Conservation (phyloP, 805 yeast species). For the Saccharomycopsis sp. region DNA sequence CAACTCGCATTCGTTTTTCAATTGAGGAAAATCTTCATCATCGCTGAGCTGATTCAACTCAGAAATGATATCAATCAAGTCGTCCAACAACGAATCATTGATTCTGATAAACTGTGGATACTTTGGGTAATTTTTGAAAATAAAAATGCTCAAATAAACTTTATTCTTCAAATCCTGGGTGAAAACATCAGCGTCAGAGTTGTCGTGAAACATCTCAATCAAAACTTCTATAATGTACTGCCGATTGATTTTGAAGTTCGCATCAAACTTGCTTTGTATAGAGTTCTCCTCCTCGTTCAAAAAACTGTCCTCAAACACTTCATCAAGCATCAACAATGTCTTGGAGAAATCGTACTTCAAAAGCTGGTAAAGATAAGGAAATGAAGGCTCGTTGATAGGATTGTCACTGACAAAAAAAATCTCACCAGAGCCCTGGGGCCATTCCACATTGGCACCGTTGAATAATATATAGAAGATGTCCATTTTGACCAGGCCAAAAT, state of each 20-base stretch:
- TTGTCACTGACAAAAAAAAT: constrained; percentile 26
- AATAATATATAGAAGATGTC: constrained; percentile 50
- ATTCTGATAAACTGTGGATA: constrained; percentile 74
- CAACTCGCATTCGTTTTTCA: constrained; percentile 57
- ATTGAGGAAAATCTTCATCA: constrained; percentile 19
- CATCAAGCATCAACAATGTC: constrained; percentile 62
- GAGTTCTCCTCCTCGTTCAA: constrained; percentile 51
- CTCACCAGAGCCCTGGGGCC: constrained; percentile 35
- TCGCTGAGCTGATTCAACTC: constrained; percentile 15
- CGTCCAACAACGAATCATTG: constrained; percentile 47
- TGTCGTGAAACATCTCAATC: constrained; percentile 40
- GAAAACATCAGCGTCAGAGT: too few relatives aligned
- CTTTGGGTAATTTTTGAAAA: constrained; percentile 76
- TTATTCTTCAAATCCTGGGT: constrained; percentile 26
- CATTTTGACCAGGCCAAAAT: constrained; percentile 45
- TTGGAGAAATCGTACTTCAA: constrained; percentile 48
- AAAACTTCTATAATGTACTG: constrained; percentile 74
- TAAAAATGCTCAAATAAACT: constrained; percentile 49
- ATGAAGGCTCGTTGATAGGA: constrained; percentile 37
- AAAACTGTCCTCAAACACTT: constrained; percentile 71
- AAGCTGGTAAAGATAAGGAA: constrained; percentile 59
- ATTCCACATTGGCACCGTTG: constrained; percentile 40
- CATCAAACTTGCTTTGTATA: constrained; percentile 14
- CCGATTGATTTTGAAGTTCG: constrained; percentile 40
- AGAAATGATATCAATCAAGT: constrained; percentile 44